Conservation (phyloP, 768 basidiomycete species). For the Mycena chlorophos region DNA sequence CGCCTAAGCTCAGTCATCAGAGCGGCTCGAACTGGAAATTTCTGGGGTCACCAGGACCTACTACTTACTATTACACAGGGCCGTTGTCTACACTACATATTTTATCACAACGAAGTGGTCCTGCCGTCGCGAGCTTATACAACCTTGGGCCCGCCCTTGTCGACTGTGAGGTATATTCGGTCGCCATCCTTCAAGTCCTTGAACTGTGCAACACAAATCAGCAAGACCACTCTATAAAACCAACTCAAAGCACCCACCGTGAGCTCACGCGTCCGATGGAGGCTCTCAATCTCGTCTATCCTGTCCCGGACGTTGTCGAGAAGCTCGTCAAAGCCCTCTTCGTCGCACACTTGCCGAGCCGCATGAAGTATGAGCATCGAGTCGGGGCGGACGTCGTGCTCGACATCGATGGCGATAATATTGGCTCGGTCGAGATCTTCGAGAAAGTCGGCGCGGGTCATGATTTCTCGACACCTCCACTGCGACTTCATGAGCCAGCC, state of each 20-base stretch:
- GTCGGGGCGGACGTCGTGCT: conserved; percentile 78
- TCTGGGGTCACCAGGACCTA: too few species aligned
- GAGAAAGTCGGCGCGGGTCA: conserved; percentile 83
- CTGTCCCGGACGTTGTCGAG: conserved; percentile 71
- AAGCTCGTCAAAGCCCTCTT: conserved; percentile 78
- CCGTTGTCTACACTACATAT: too few species aligned
- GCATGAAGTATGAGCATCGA: conserved; percentile 76
- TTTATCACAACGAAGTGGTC: too few species aligned
- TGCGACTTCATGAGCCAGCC: conserved; percentile 20
- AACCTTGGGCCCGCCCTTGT: conserved; percentile 48
- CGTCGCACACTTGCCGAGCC: conserved; percentile 66
- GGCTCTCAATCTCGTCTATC: conserved; percentile 84
- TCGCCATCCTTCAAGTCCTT: conserved; percentile 51
- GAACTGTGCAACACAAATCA: conserved; percentile 36
- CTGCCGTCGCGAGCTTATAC: not conserved
- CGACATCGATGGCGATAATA: conserved; percentile 77
- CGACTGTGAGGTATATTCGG: conserved; percentile 52
- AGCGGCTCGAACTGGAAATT: too few species aligned
- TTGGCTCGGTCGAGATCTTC: conserved; percentile 66
- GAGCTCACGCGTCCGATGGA: conserved; percentile 76
- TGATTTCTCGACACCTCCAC: conserved; percentile 76
- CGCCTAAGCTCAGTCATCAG: too few species aligned
- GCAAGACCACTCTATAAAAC: conserved; percentile 10
- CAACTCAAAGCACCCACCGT: conserved; percentile 47
- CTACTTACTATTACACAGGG: too few species aligned